phyloP scores from a whole-genome alignment of 495 filamentous ascomycete species.

The Acidiella bohemica region DNA sequence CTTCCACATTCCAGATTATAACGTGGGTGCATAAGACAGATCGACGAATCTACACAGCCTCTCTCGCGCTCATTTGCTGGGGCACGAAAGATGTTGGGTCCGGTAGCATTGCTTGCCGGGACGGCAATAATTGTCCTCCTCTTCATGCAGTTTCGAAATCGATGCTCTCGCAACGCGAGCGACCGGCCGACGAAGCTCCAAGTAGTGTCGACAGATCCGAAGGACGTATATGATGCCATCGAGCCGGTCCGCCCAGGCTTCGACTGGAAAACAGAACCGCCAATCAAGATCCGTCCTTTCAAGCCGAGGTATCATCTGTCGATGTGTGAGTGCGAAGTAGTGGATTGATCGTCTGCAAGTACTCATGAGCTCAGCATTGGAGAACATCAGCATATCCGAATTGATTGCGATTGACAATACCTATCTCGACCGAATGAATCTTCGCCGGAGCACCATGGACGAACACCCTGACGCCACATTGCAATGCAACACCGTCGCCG shows the following conservation, averaged over 20 bases:
- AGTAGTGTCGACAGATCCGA: background rate
- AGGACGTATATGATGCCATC: conserved; percentile 30
- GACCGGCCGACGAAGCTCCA: background rate
- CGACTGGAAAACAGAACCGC: conserved; percentile 45
- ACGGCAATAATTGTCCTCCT: too few relatives aligned
- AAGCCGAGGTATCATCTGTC: conserved; percentile 59
- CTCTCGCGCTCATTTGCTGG: too few relatives aligned
- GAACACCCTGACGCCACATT: conserved; percentile 33
- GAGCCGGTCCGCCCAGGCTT: conserved; percentile 41
- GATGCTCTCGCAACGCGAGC: too few relatives aligned
- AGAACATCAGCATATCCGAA: conserved; percentile 41
- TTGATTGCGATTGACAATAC: conserved; percentile 54
- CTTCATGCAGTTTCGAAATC: too few relatives aligned
- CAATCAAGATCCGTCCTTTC: conserved; percentile 51
- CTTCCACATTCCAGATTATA: too few relatives aligned
- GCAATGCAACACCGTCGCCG: conserved; percentile 32
- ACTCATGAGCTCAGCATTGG: conserved; percentile 31
- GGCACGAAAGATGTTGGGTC: too few relatives aligned
- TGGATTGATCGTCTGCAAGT: background rate
- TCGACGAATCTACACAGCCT: too few relatives aligned
- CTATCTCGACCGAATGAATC: conserved; percentile 42
- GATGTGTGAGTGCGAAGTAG: conserved; percentile 41
- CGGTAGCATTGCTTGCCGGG: too few relatives aligned
- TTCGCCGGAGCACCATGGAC: conserved; percentile 40
- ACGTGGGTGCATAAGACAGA: too few relatives aligned